A percentile compares a stretch with the other conserved stretches of the same genome.
These are phyloP conservation scores for Vanrija humicola DNA, from an alignment of 1,284 basidiomycete genomes.

Conservation along the genomic window DNA sequence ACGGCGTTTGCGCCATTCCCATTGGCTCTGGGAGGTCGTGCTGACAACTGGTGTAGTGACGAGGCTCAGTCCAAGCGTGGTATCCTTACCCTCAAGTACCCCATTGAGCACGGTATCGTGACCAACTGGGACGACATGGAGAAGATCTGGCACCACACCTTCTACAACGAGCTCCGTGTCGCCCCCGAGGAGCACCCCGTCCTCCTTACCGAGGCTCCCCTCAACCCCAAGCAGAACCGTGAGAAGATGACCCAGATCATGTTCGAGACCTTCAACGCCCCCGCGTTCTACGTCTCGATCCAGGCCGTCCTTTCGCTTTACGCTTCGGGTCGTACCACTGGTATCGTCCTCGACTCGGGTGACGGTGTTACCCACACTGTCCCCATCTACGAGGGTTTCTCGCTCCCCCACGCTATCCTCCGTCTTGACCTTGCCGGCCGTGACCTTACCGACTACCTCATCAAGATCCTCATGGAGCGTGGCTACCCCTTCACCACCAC, in stretches of 20 bases:
- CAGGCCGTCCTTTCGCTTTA: slow-evolving; percentile 90
- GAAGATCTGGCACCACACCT: slow-evolving; percentile 91
- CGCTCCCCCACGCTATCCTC: slow-evolving; percentile 88
- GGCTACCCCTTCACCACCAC: slow-evolving; percentile 93
- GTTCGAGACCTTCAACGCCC: slow-evolving; percentile 95
- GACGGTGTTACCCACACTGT: slow-evolving; percentile 93
- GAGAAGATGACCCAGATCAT: slow-evolving; percentile 98
- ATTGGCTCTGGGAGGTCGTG: background rate
- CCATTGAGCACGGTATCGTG: slow-evolving; percentile 70
- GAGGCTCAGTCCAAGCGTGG: slow-evolving; percentile 95
- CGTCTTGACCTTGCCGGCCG: slow-evolving; percentile 93
- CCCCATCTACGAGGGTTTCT: slow-evolving; percentile 93
- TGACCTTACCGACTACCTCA: slow-evolving; percentile 87
- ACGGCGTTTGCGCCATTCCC: background rate
- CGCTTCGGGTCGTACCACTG: slow-evolving; percentile 85
- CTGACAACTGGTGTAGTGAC: slow-evolving; percentile 55
- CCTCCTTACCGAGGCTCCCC: slow-evolving; percentile 87
- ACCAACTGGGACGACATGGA: slow-evolving; percentile 98
- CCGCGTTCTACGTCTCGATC: slow-evolving; percentile 89
- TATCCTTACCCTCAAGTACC: slow-evolving; percentile 87
- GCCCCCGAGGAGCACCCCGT: slow-evolving; percentile 84
- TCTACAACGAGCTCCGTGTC: slow-evolving; percentile 80
- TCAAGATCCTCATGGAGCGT: slow-evolving; percentile 90
- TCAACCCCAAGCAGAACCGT: slow-evolving; percentile 90
- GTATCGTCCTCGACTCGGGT: slow-evolving; percentile 91